Percentiles rank a stretch among this genome's conserved stretches.
Evolutionary conservation across 768 basidiomycete genomes (phyloP).

Genomic region (Dendrothele bispora): DNA sequence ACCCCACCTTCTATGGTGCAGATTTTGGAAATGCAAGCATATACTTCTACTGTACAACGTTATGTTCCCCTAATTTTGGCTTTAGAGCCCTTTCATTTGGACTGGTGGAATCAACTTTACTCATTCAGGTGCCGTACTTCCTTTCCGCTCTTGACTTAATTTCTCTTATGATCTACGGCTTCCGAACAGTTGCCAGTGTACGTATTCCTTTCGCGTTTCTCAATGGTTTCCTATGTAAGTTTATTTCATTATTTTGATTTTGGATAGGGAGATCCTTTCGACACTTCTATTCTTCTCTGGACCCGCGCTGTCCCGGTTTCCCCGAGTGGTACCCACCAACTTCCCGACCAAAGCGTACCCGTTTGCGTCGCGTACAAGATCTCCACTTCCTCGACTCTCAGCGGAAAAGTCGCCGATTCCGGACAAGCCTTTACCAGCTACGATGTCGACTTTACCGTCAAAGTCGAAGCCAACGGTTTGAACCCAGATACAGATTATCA

Average conservation of each 20-base stretch:
- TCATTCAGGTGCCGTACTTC: constrained; percentile 34
- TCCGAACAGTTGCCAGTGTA: constrained; percentile 44
- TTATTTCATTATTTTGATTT: background rate
- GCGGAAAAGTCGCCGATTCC: constrained; percentile 35
- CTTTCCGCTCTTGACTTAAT: too few species aligned
- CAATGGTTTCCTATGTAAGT: constrained; percentile 8
- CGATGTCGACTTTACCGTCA: constrained; percentile 61
- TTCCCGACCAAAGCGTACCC: constrained; percentile 51
- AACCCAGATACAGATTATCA: constrained; percentile 54
- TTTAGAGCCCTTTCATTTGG: constrained; percentile 45
- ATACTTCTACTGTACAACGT: background rate
- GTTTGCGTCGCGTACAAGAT: constrained; percentile 51
- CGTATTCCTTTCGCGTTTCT: constrained; percentile 14
- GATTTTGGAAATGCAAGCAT: constrained; percentile 47
- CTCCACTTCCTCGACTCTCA: constrained; percentile 32
- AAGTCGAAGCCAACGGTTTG: constrained; percentile 54
- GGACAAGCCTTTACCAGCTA: constrained; percentile 55
- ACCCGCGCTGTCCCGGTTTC: constrained; percentile 48
- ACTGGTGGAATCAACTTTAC: constrained; percentile 53
- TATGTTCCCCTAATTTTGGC: background rate
- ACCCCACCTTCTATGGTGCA: constrained; percentile 48
- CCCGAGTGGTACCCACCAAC: constrained; percentile 19
- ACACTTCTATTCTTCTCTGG: constrained; percentile 56
- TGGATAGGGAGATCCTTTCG: constrained; percentile 53
- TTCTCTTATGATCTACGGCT: background rate